Conservation (phyloP, 2,329 filamentous ascomycete species). For the Orbilia oligospora region DNA sequence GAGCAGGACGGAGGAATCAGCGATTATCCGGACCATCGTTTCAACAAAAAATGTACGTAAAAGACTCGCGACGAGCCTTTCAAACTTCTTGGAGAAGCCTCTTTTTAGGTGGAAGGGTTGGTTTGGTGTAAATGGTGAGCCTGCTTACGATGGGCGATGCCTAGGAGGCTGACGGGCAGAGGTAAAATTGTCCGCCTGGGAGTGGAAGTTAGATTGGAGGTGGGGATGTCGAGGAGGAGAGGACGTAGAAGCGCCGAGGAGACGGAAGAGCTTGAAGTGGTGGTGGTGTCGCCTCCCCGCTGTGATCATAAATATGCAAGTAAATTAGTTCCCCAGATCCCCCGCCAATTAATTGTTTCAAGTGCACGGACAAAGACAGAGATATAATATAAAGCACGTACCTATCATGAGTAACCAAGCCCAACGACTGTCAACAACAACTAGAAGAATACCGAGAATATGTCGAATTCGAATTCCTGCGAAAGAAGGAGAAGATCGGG, state of each 20-base stretch:
- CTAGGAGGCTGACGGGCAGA: slow-evolving; percentile 22
- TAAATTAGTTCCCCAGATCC: neutral
- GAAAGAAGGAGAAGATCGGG: neutral
- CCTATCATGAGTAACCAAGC: neutral
- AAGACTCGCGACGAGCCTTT: neutral
- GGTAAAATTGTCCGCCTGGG: neutral
- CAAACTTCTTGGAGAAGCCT: neutral
- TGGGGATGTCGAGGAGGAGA: neutral
- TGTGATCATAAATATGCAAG: slow-evolving; percentile 22
- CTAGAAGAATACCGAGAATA: neutral
- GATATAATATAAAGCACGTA: neutral
- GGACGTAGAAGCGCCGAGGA: neutral
- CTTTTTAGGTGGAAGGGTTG: neutral
- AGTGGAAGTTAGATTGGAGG: neutral
- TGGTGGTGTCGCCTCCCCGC: slow-evolving; percentile 26
- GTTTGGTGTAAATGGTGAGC: neutral
- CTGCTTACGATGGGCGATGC: slow-evolving; percentile 50
- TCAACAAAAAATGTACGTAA: neutral
- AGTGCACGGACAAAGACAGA: neutral
- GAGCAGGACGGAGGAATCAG: slow-evolving; percentile 45
- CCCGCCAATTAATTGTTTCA: slow-evolving; percentile 14
- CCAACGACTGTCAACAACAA: neutral
- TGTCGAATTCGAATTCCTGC: no score
- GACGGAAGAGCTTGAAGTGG: slow-evolving; percentile 27
- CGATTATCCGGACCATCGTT: slow-evolving; percentile 51